phyloP scores from a whole-genome alignment of 1,284 basidiomycete species.

The Cutaneotrichosporon sp. region DNA sequence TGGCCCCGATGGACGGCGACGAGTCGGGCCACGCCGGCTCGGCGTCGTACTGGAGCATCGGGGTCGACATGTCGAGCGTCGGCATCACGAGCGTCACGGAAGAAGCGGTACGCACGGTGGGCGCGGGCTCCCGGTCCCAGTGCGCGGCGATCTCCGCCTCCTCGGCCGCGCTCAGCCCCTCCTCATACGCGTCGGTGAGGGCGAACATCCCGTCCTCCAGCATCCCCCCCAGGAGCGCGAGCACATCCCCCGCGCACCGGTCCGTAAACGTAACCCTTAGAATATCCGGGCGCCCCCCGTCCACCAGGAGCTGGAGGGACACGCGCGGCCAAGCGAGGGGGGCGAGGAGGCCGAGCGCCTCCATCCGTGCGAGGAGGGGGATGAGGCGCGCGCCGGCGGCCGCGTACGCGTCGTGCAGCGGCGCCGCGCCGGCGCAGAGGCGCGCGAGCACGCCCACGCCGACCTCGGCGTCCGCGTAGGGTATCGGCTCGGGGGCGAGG shows the following conservation, averaged over 20 bases:
- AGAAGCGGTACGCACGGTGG: not conserved
- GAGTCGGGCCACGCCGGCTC: conserved; percentile 2
- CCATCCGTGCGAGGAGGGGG: conserved; percentile 40
- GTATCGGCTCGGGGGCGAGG: conserved; percentile 30
- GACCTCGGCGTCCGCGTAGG: conserved; percentile 40
- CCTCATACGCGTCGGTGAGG: conserved; percentile 15
- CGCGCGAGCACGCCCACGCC: conserved; percentile 39
- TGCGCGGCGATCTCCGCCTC: conserved; percentile 27
- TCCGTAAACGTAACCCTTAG: conserved; percentile 36
- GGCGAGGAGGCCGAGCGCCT: conserved; percentile 35
- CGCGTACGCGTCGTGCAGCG: conserved; percentile 38
- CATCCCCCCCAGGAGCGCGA: conserved; percentile 33
- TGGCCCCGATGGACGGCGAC: not conserved
- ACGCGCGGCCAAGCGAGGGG: conserved; percentile 11
- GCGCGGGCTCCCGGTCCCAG: conserved; percentile 16
- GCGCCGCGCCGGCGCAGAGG: conserved; percentile 35
- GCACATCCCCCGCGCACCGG: conserved; percentile 35
- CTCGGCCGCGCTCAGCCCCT: conserved; percentile 22
- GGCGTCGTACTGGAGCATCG: not conserved
- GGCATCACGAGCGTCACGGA: conserved; percentile 35
- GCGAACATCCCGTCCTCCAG: conserved; percentile 36
- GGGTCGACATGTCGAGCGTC: conserved; percentile 29
- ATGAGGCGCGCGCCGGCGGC: conserved; percentile 33
- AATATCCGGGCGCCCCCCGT: conserved; percentile 36
- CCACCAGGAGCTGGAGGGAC: conserved; percentile 16